Conservation (phyloP, 768 basidiomycete species). For the Leccinum uliginosum region DNA sequence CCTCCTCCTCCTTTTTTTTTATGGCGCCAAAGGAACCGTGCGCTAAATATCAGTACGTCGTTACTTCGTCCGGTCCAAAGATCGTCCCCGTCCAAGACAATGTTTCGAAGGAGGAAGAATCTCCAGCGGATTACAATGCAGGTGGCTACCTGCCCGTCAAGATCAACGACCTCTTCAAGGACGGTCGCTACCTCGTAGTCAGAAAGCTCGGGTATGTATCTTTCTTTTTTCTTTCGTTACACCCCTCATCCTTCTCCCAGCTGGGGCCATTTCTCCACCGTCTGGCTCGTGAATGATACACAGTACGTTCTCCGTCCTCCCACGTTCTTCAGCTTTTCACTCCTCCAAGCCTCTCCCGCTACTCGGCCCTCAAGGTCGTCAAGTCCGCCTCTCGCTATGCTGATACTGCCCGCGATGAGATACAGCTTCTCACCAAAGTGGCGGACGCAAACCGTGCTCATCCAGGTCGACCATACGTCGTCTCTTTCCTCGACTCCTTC, state of each 20-base stretch:
- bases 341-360: slow-evolving; percentile 53
- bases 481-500: slow-evolving; percentile 90
- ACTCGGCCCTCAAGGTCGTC: slow-evolving; percentile 92
- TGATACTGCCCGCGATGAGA: slow-evolving; percentile 95
- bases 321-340: slow-evolving; percentile 13
- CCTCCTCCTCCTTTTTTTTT: slow-evolving; percentile 11
- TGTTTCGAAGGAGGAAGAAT: slow-evolving; percentile 72
- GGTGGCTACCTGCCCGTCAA: slow-evolving; percentile 80
- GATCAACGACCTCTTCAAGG: slow-evolving; percentile 79
- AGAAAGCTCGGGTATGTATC: slow-evolving; percentile 78
- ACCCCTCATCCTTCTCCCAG: slow-evolving; percentile 34
- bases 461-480: slow-evolving; percentile 74
- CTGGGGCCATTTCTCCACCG: slow-evolving; percentile 95
- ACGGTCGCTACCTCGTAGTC: slow-evolving; percentile 79
- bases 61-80: slow-evolving; percentile 61
- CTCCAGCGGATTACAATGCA: slow-evolving; percentile 76
- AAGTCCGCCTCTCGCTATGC: slow-evolving; percentile 94
- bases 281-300: slow-evolving; percentile 82
- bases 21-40: slow-evolving; percentile 69
- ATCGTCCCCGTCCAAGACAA: slow-evolving; percentile 67
- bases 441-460: slow-evolving; percentile 68
- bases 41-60: slow-evolving; percentile 73
- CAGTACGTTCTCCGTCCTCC: slow-evolving; percentile 45
- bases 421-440: slow-evolving; percentile 81
- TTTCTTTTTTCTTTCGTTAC: background rate